These are phyloP conservation scores for Fusarium sp. DNA, from an alignment of 2,329 filamentous ascomycete genomes.

Conservation along the genomic window DNA sequence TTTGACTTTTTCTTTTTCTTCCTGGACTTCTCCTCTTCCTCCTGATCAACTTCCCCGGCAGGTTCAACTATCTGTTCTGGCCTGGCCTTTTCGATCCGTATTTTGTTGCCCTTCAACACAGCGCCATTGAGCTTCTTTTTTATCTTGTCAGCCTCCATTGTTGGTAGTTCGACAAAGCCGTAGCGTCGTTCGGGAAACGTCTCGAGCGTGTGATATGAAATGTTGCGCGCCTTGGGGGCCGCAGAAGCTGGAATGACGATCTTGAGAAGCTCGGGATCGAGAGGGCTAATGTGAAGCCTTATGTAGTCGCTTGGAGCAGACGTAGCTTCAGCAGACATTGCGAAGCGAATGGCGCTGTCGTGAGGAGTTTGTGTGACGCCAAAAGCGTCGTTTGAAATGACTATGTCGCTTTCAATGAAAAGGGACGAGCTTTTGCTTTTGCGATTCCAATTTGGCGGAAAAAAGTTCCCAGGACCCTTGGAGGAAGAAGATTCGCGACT, in stretches of 20 bases:
- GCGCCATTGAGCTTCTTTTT: slow-evolving; percentile 91
- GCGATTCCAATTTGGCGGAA: slow-evolving; percentile 24
- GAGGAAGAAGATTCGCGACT: neutral
- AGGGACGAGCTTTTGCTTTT: slow-evolving; percentile 24
- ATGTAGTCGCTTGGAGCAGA: slow-evolving; percentile 42
- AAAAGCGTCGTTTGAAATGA: slow-evolving; percentile 16
- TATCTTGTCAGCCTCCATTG: slow-evolving; percentile 85
- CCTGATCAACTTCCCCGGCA: slow-evolving; percentile 47
- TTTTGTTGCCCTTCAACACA: slow-evolving; percentile 83
- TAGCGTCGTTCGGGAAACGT: slow-evolving; percentile 91
- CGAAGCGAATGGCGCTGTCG: slow-evolving; percentile 23
- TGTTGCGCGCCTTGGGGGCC: slow-evolving; percentile 73
- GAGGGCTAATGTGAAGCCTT: slow-evolving; percentile 84
- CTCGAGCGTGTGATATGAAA: slow-evolving; percentile 87
- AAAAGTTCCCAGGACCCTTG: slow-evolving; percentile 36
- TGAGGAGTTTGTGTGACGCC: slow-evolving; percentile 33
- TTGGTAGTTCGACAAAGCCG: slow-evolving; percentile 87
- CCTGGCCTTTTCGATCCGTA: slow-evolving; percentile 83
- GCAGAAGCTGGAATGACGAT: slow-evolving; percentile 76
- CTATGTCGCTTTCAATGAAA: slow-evolving; percentile 15
- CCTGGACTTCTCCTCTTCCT: slow-evolving; percentile 41
- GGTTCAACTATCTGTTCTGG: slow-evolving; percentile 57
- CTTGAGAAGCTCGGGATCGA: slow-evolving; percentile 78
- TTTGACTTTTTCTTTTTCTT: slow-evolving; percentile 48
- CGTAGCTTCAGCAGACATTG: slow-evolving; percentile 39